phyloP scores from a whole-genome alignment of 108 stramenopile species.

The Skeletonema potamos region DNA sequence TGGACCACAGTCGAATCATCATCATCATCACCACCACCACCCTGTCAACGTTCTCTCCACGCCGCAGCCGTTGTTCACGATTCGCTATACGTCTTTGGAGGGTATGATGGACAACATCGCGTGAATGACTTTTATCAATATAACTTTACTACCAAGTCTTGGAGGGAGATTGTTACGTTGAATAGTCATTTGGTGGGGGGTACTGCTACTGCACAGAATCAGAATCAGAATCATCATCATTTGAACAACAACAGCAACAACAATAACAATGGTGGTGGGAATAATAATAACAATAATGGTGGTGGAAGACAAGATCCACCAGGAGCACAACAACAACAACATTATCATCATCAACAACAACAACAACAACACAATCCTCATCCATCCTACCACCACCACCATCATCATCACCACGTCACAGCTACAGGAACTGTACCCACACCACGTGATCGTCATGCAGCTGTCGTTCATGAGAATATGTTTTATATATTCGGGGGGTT shows the following conservation, averaged over 20 bases:
- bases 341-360: not conserved
- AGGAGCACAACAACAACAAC: not conserved
- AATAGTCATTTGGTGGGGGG: conserved; percentile 2
- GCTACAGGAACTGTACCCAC: conserved; percentile 64
- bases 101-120: conserved; percentile 84
- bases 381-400: not conserved
- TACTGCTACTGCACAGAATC: not conserved
- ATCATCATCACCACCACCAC: conserved; percentile 28
- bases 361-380: not conserved
- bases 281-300: not conserved
- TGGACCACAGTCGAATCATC: conserved; percentile 28
- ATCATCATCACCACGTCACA: conserved; percentile 15
- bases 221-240: too few relatives aligned
- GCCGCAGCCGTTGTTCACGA: conserved; percentile 74
- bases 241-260: not conserved
- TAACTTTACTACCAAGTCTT: conserved; percentile 72
- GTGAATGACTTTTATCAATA: conserved; percentile 95
- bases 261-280: not conserved
- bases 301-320: not conserved
- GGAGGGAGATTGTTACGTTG: conserved; percentile 45
- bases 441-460: conserved; percentile 90
- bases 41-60: conserved; percentile 85
- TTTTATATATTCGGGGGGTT: conserved; percentile 94
- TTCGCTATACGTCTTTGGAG: conserved; percentile 79
- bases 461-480: conserved; percentile 69